Conservation (phyloP, 345 rosid genomes). For the Gossypium sturtianum region DNA sequence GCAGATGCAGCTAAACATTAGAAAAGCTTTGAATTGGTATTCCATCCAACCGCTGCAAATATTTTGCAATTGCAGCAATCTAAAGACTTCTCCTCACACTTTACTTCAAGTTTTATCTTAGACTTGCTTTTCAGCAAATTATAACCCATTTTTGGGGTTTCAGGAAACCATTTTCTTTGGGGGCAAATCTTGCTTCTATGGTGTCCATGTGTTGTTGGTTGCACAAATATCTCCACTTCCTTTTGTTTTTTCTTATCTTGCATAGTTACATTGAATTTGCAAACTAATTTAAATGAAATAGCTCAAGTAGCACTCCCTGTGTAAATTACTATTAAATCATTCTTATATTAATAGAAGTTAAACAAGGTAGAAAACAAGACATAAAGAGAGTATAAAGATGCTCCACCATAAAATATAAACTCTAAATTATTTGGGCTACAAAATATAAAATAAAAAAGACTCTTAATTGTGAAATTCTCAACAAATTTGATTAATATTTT, state of each 20-base stretch:
- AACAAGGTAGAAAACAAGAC: neutral
- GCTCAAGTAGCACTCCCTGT: neutral
- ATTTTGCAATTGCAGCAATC: neutral
- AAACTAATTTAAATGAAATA: neutral
- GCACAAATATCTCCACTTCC: neutral
- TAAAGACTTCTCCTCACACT: neutral
- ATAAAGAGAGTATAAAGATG: neutral
- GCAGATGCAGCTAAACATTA: no score
- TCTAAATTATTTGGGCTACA: neutral
- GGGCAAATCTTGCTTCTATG: neutral
- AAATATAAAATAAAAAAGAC: neutral
- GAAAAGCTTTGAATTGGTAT: no score
- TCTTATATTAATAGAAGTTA: no score
- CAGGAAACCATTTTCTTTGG: neutral
- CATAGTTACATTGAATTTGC: neutral
- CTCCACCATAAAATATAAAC: neutral
- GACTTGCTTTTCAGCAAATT: neutral
- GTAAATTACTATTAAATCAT: no score
- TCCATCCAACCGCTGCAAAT: no score
- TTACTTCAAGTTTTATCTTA: constrained; percentile 5
- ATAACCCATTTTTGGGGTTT: neutral
- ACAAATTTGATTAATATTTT: neutral
- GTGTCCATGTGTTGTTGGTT: neutral
- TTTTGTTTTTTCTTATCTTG: no score
- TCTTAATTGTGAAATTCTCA: neutral